Conservation (phyloP, 805 yeast genomes). For the Ogataea nitratoaversa region DNA sequence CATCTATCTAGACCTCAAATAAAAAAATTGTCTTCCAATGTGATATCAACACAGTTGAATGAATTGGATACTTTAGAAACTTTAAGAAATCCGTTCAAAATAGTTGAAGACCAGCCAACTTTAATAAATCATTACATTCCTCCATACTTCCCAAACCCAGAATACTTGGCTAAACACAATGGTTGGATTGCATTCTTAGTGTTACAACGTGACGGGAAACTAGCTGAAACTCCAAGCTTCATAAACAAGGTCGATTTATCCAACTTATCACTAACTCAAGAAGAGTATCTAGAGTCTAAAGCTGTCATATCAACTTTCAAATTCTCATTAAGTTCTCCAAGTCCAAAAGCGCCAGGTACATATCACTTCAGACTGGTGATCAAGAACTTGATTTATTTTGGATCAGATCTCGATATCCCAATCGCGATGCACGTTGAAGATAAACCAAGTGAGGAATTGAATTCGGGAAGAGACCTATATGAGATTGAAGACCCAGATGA, state of each 20-base stretch:
- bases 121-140: slow-evolving; percentile 58
- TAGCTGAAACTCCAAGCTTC: slow-evolving; percentile 63
- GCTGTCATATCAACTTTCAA: slow-evolving; percentile 68
- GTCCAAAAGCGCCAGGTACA: slow-evolving; percentile 69
- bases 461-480: slow-evolving; percentile 38
- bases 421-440: slow-evolving; percentile 65
- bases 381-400: slow-evolving; percentile 75
- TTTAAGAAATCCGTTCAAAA: slow-evolving; percentile 65
- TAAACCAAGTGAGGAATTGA: slow-evolving; percentile 40
- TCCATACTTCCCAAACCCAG: slow-evolving; percentile 66
- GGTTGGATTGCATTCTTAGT: slow-evolving; percentile 69
- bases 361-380: slow-evolving; percentile 67
- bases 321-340: slow-evolving; percentile 66
- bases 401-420: slow-evolving; percentile 72
- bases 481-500: slow-evolving; percentile 72
- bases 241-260: slow-evolving; percentile 49
- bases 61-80: slow-evolving; percentile 65
- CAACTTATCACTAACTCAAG: slow-evolving; percentile 51
- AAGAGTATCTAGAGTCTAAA: slow-evolving; percentile 42
- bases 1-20: slow-evolving; percentile 54
- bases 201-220: slow-evolving; percentile 73
- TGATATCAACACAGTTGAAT: slow-evolving; percentile 32
- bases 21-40: slow-evolving; percentile 33
- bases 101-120: slow-evolving; percentile 63
- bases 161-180: slow-evolving; percentile 30